phyloP scores from a whole-genome alignment of 2,329 filamentous ascomycete genomes.

The Pseudogymnoascus verrucosus region DNA sequence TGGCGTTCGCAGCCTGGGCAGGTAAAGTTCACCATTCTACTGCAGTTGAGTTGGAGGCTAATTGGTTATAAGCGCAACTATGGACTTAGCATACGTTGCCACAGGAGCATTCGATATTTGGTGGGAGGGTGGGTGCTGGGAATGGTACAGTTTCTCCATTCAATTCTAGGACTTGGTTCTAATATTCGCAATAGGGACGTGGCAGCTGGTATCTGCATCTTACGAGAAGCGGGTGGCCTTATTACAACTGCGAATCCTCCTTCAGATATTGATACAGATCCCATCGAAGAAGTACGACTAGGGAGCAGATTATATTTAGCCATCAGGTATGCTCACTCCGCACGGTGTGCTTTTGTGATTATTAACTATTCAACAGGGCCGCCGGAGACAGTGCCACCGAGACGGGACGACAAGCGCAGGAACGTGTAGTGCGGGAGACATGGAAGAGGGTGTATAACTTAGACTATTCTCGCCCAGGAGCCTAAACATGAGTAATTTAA shows the following conservation, averaged over 20 bases:
- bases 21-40: conserved; percentile 26
- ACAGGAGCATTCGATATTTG: conserved; percentile 72
- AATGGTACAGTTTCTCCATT: conserved; percentile 46
- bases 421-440: conserved; percentile 62
- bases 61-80: conserved; percentile 49
- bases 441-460: conserved; percentile 61
- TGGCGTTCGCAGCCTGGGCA: conserved; percentile 62
- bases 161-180: neutral
- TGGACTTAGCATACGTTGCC: conserved; percentile 68
- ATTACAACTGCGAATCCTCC: conserved; percentile 69
- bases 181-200: conserved; percentile 50
- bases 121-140: conserved; percentile 79
- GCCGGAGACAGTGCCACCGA: conserved; percentile 54
- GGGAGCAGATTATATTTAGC: conserved; percentile 65
- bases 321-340: conserved; percentile 41
- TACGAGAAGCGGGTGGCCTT: conserved; percentile 65
- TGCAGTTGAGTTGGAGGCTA: neutral
- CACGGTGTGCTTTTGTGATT: neutral
- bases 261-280: conserved; percentile 42
- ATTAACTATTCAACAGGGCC: conserved; percentile 38
- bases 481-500: conserved; percentile 24
- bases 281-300: conserved; percentile 52
- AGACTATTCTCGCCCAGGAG: conserved; percentile 60
- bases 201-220: conserved; percentile 64
- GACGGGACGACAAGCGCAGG: conserved; percentile 58